Evolutionary conservation across 2,329 filamentous ascomycete genomes (phyloP).

Genomic region (Cordyceps fumosorosea): DNA sequence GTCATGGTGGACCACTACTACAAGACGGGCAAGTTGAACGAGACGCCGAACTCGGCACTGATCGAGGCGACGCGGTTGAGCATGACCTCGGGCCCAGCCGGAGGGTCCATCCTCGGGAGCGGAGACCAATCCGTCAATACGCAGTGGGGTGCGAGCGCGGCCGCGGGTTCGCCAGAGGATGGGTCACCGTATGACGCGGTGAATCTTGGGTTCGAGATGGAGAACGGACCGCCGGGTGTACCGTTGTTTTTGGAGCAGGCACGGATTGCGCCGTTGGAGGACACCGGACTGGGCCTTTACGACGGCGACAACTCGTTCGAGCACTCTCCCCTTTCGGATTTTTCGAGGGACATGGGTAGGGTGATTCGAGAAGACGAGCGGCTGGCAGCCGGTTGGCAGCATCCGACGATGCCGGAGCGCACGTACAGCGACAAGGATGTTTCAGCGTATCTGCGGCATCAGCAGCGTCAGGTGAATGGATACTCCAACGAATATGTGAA

Average conservation of each 20-base stretch:
- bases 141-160: constrained; percentile 5
- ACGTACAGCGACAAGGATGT: constrained; percentile 9
- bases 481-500: constrained; percentile 5
- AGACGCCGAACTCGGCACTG: background rate
- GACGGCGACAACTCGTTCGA: constrained; percentile 11
- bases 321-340: background rate
- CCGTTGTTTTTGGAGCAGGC: constrained; percentile 10
- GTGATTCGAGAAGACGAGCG: background rate
- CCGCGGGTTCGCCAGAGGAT: background rate
- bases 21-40: constrained; percentile 22
- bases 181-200: background rate
- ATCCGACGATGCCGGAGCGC: background rate
- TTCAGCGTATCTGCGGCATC: constrained; percentile 1
- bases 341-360: constrained; percentile 3
- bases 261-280: constrained; percentile 3
- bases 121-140: constrained; percentile 1
- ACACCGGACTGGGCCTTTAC: background rate
- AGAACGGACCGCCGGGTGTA: constrained; percentile 6
- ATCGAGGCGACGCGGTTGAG: constrained; percentile 4
- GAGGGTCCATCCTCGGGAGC: constrained; percentile 1
- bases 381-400: background rate
- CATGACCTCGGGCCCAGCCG: background rate
- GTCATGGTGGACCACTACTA: constrained; percentile 26
- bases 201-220: constrained; percentile 9
- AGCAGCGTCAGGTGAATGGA: constrained; percentile 9